Conservation (phyloP, 2,329 filamentous ascomycete genomes). For the Cladophialophora psammophila region DNA sequence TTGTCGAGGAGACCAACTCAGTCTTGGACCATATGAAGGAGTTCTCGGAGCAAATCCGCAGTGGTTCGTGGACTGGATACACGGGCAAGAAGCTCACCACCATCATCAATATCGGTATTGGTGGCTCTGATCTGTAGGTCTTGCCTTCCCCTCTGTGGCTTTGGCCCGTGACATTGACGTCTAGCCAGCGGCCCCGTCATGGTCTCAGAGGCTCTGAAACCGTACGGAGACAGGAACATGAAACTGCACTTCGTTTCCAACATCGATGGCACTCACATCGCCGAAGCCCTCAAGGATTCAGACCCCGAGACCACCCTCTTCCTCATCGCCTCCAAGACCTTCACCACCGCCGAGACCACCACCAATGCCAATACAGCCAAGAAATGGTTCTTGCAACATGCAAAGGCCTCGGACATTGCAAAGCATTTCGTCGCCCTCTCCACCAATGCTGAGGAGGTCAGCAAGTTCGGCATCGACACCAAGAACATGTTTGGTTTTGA, state of each 20-base stretch:
- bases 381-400: constrained; percentile 89
- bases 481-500: constrained; percentile 99
- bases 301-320: constrained; percentile 99
- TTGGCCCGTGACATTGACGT: background rate
- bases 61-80: constrained; percentile 95
- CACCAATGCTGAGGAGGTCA: constrained; percentile 92
- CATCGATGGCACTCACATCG: constrained; percentile 98
- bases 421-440: constrained; percentile 99
- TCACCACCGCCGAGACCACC: constrained; percentile 95
- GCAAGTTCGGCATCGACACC: constrained; percentile 97
- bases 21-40: constrained; percentile 98
- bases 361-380: constrained; percentile 99
- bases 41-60: constrained; percentile 93
- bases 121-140: constrained; percentile 94
- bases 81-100: constrained; percentile 97
- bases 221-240: constrained; percentile 84
- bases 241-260: constrained; percentile 99
- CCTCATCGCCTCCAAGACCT: constrained; percentile 98
- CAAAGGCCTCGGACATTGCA: constrained; percentile 81
- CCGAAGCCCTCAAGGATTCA: constrained; percentile 85
- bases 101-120: constrained; percentile 97
- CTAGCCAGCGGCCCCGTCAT: constrained; percentile 86
- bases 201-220: constrained; percentile 97
- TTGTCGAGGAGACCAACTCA: constrained; percentile 89
- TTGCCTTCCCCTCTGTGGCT: background rate